A percentile compares a stretch with the other conserved stretches of the same genome.
These are phyloP conservation scores for Dispira parvispora DNA, from an alignment of 192 early-diverging fungal species.

Conservation along the genomic window DNA sequence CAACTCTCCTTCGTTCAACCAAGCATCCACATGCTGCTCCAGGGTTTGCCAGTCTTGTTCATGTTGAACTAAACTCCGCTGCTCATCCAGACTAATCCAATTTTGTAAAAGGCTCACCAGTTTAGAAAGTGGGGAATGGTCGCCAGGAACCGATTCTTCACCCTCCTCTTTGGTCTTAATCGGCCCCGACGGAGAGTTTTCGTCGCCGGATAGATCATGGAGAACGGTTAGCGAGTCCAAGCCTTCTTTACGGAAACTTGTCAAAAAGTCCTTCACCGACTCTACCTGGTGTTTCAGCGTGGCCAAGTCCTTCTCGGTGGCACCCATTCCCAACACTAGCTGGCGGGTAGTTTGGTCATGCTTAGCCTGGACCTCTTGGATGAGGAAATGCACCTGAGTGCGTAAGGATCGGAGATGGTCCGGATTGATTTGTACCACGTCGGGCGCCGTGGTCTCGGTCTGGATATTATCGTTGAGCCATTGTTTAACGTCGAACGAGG, in stretches of 20 bases:
- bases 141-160: not conserved
- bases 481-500: not conserved
- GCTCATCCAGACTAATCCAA: not conserved
- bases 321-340: not conserved
- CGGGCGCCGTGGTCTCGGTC: too few species aligned
- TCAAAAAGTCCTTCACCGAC: not conserved
- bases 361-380: constrained; percentile 11
- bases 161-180: not conserved
- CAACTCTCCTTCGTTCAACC: not conserved
- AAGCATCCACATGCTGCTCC: not conserved
- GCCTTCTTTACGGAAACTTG: not conserved
- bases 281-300: constrained; percentile 2
- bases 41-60: constrained; percentile 6
- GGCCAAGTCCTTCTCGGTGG: constrained; percentile 6
- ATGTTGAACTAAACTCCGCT: not conserved
- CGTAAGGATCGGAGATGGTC: not conserved
- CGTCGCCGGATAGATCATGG: too few species aligned
- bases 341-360: not conserved
- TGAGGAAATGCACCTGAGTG: constrained; percentile 10
- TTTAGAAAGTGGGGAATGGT: not conserved
- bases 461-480: constrained; percentile 3
- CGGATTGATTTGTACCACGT: too few species aligned
- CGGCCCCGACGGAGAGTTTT: not conserved
- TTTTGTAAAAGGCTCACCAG: not conserved
- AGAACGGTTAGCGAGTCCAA: not conserved